Conservation (phyloP, 2,329 filamentous ascomycete species). For the Fusarium palustre region DNA sequence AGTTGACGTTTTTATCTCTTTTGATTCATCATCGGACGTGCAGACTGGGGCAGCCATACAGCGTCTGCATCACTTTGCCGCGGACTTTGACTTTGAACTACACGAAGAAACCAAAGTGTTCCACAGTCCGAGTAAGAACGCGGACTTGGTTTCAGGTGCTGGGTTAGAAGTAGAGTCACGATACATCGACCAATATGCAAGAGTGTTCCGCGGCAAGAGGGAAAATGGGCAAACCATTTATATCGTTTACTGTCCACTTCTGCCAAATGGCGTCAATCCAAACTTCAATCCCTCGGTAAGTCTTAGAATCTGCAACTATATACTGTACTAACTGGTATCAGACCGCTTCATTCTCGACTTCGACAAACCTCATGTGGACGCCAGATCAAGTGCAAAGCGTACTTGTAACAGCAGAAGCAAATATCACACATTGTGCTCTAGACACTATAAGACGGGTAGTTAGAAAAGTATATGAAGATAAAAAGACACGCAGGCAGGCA, state of each 20-base stretch:
- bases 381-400: slow-evolving; percentile 34
- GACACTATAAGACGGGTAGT: slow-evolving; percentile 29
- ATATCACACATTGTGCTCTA: slow-evolving; percentile 27
- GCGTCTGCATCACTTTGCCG: slow-evolving; percentile 37
- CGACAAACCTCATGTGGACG: slow-evolving; percentile 43
- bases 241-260: slow-evolving; percentile 37
- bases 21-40: slow-evolving; percentile 40
- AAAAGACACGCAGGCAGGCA: not conserved
- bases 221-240: slow-evolving; percentile 22
- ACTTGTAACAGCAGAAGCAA: slow-evolving; percentile 17
- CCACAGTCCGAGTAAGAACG: rapidly evolving
- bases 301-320: rapidly evolving
- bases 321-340: not conserved
- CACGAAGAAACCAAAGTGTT: slow-evolving; percentile 6
- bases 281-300: slow-evolving; percentile 35
- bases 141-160: rapidly evolving
- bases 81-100: slow-evolving; percentile 31
- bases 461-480: slow-evolving; percentile 25
- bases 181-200: slow-evolving; percentile 20
- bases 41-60: slow-evolving; percentile 33
- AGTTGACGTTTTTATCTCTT: slow-evolving; percentile 33
- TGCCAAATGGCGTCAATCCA: slow-evolving; percentile 21
- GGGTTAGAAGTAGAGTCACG: not conserved
- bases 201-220: slow-evolving; percentile 29
- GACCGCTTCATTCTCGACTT: slow-evolving; percentile 38